Base-by-base conservation (phyloP, 2,329 filamentous ascomycete genomes). In the Paradendryphiella salina region DNA sequence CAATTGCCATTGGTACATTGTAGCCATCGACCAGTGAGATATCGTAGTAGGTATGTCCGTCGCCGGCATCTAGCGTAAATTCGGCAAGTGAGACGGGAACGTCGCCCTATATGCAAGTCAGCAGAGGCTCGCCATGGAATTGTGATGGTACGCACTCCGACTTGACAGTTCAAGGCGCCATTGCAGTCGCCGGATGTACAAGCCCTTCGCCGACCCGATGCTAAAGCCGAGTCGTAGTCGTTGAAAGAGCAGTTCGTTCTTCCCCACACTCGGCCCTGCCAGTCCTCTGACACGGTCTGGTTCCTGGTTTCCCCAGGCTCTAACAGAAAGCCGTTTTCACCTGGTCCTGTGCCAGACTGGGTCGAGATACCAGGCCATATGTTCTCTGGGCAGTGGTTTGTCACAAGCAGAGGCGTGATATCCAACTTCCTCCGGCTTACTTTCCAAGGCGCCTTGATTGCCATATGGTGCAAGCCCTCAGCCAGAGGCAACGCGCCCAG, bases 11-110 rank as follows among this genome's bases (percentile, higher is more conserved):
- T 1, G 88, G 87, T 1, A 93, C 74, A 67, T 93, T 93, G 79
- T 93, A 93, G 40, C 89, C 89, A 67, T 94, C 89, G 17, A 94
- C 89, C 2, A 93, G 79, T 33, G 88, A 91, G 56, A 94, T 89
- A 71, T 94, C 89, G 74, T 92, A 93, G 70, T 90, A 94, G 8
- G 85, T 87, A 66, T 91, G 86, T 17, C 78, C 77, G 35, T 80
- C 75, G 23, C 86, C 85, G 21, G 86, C 87, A 41, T 84, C 81
- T 13, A 93, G 80, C 46, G 87, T 90, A 73, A 94, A 92, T 67
- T 95, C 90, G 32, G 87, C 89, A 10, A 95, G 80, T 1, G 88
- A 92, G 11, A 85, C 85, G 9, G 90, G 90, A 23, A 85, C 82
- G 49, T 84, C 80, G 14, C 89, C 89, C 86, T 89, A n/a, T 26